A percentile compares a stretch with the other conserved stretches of the same genome.
These are phyloP conservation scores for Tylopilus sp. DNA, from an alignment of 1,284 basidiomycete species.

Conservation along the genomic window DNA sequence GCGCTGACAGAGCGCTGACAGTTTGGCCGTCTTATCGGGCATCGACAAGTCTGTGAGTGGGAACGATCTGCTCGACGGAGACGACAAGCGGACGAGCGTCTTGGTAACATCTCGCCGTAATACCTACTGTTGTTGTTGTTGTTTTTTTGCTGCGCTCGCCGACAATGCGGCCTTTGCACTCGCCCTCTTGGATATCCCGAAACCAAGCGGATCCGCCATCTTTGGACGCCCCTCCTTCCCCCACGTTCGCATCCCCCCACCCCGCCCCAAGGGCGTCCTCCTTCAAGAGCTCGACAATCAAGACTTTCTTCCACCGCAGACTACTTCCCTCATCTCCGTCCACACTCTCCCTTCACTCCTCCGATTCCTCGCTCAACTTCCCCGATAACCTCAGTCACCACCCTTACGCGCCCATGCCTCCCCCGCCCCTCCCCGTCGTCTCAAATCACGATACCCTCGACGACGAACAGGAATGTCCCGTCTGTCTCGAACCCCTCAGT, in stretches of 20 bases:
- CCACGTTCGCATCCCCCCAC: conserved; percentile 41
- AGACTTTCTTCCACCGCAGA: conserved; percentile 36
- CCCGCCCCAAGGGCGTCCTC: conserved; percentile 36
- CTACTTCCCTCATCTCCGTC: conserved; percentile 32
- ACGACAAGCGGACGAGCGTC: too few relatives aligned
- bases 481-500: conserved; percentile 86
- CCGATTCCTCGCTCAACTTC: conserved; percentile 27
- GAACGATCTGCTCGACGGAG: too few relatives aligned
- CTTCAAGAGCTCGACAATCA: conserved; percentile 24
- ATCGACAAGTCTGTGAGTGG: too few relatives aligned
- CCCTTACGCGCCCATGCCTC: conserved; percentile 53
- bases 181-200: conserved; percentile 23
- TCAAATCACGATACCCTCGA: conserved; percentile 59
- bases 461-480: conserved; percentile 83
- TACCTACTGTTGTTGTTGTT: neutral
- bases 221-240: conserved; percentile 36
- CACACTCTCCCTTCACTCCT: conserved; percentile 36
- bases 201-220: conserved; percentile 22
- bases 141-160: neutral
- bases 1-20: too few relatives aligned
- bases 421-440: conserved; percentile 63
- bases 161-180: conserved; percentile 21
- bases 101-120: neutral
- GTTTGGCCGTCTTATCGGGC: neutral
- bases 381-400: conserved; percentile 22